Evolutionary conservation across 139 green algal genomes (phyloP).

Genomic region (Chlorella sorokiniana): DNA sequence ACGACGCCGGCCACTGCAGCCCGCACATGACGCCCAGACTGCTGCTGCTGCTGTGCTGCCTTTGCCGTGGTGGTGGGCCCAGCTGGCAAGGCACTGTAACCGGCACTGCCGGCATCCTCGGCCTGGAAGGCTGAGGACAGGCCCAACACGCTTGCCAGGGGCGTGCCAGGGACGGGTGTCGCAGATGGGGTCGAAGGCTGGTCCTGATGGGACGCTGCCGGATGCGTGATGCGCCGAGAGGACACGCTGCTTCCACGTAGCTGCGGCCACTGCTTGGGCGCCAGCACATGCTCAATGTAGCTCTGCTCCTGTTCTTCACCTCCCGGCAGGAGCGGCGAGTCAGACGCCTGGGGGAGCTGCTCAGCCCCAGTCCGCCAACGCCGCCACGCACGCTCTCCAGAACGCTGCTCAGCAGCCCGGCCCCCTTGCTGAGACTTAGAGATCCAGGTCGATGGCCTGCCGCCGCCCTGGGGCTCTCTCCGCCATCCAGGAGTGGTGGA

Average conservation of each 20-base stretch:
- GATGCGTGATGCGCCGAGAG: background rate
- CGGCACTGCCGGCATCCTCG: background rate
- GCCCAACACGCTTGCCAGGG: too few relatives aligned
- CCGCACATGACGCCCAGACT: background rate
- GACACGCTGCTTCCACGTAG: conserved; percentile 9
- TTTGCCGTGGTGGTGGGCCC: background rate
- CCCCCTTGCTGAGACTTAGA: background rate
- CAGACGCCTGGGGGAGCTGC: background rate
- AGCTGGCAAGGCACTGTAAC: background rate
- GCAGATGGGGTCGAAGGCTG: too few relatives aligned
- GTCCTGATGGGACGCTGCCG: background rate
- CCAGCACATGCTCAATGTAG: conserved; percentile 14
- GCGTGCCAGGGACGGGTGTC: too few relatives aligned
- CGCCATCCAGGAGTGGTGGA: background rate
- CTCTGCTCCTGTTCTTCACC: background rate
- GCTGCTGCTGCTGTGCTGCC: background rate
- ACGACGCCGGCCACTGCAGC: conserved; percentile 49
- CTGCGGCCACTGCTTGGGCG: conserved; percentile 28
- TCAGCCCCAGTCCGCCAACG: background rate
- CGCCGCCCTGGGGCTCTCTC: background rate
- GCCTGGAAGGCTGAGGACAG: background rate
- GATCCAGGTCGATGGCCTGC: background rate
- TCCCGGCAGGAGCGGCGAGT: background rate
- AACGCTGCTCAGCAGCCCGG: background rate
- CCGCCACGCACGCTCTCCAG: background rate